Percentiles rank a stretch among this genome's conserved stretches.
phyloP scores from a whole-genome alignment of 2,329 filamentous ascomycete genomes.

The Trichophyton simii region DNA sequence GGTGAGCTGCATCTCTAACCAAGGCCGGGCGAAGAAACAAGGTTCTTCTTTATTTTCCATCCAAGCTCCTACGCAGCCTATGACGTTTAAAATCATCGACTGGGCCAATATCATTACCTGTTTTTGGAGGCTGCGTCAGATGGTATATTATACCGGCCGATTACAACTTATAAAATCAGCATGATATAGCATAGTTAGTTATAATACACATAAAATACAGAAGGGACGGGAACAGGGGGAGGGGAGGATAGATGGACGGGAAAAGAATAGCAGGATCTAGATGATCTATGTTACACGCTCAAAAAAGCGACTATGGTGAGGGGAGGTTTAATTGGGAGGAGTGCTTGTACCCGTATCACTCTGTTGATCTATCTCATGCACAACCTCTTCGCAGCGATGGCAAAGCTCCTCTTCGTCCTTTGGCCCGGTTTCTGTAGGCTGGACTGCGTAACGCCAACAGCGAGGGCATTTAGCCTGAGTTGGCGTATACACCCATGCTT shows the following conservation, averaged over 20 bases:
- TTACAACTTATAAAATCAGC: not conserved
- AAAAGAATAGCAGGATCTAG: not conserved
- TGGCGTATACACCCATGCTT: slow-evolving; percentile 36
- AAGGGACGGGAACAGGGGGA: too few relatives aligned
- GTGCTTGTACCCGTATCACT: not conserved
- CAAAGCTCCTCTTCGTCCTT: slow-evolving; percentile 54
- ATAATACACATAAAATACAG: not conserved
- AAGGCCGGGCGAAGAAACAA: not conserved
- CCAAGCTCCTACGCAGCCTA: not conserved
- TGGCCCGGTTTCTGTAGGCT: slow-evolving; percentile 18
- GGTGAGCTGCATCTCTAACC: not conserved
- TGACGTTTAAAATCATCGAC: not conserved
- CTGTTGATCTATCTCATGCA: slow-evolving; percentile 30
- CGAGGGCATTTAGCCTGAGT: slow-evolving; percentile 60
- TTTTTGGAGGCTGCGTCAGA: too few relatives aligned
- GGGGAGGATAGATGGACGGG: not conserved
- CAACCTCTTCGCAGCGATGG: slow-evolving; percentile 56
- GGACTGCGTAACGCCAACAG: slow-evolving; percentile 79
- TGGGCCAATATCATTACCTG: too few relatives aligned
- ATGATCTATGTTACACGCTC: not conserved
- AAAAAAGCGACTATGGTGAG: not conserved
- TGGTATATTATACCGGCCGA: not conserved
- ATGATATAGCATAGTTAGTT: not conserved
- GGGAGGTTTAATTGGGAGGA: not conserved
- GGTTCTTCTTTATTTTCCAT: not conserved